Evolutionary conservation across 345 rosid genomes (phyloP).

Genomic region (Eucalyptus shirleyi): DNA sequence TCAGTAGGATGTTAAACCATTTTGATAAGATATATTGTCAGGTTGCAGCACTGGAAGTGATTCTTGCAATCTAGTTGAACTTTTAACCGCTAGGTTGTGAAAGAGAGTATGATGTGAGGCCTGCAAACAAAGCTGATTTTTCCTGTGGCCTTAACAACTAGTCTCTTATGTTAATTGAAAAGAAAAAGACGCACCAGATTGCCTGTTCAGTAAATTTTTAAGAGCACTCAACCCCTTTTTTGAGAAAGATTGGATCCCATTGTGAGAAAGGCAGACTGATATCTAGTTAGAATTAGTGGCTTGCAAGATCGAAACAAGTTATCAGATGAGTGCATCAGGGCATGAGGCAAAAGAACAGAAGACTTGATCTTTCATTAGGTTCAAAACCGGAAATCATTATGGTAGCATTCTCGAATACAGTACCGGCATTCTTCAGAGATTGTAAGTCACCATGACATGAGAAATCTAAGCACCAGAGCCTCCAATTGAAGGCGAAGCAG

Average conservation of each 20-base stretch:
- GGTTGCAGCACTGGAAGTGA: not conserved
- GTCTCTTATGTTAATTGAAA: not conserved
- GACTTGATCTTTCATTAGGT: not conserved
- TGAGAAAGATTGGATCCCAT: not conserved
- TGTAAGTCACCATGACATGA: not conserved
- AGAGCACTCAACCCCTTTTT: not conserved
- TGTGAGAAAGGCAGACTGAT: not conserved
- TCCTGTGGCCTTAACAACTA: not conserved
- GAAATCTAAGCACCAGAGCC: not conserved
- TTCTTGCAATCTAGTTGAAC: not conserved
- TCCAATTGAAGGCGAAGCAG: not conserved
- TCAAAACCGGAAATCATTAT: not conserved
- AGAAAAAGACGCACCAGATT: not conserved
- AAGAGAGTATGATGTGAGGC: not conserved
- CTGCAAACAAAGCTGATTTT: not conserved
- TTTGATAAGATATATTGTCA: not conserved
- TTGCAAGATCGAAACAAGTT: not conserved
- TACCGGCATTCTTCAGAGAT: not conserved
- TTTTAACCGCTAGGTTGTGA: not conserved
- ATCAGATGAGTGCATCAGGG: not conserved
- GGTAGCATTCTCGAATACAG: not conserved
- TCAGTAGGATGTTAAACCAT: not conserved
- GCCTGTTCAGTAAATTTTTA: not conserved
- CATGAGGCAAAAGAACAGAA: not conserved
- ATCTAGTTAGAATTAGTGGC: not conserved